Evolutionary conservation across 768 basidiomycete genomes (phyloP).

Genomic region (Lentinula raphanica): DNA sequence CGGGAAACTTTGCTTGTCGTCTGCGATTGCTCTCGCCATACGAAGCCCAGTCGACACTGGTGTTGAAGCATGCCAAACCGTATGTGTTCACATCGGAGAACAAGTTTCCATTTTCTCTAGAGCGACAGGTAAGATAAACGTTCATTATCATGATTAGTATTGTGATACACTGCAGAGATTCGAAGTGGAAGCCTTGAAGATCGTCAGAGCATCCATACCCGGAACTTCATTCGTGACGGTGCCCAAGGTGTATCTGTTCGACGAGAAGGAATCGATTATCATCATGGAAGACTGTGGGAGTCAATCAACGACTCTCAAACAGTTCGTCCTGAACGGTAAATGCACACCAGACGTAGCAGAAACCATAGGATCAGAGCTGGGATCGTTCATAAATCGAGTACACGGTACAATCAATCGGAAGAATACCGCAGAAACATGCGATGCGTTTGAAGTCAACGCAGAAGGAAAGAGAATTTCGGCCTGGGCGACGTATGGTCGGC

Average conservation of each 20-base stretch:
- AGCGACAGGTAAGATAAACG: slow-evolving; percentile 45
- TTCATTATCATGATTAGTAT: background rate
- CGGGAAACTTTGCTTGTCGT: slow-evolving; percentile 54
- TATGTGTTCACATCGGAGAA: slow-evolving; percentile 22
- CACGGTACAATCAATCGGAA: slow-evolving; percentile 43
- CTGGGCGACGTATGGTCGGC: slow-evolving; percentile 37
- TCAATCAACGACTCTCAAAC: slow-evolving; percentile 32
- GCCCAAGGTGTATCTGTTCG: slow-evolving; percentile 46
- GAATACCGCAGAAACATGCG: slow-evolving; percentile 17
- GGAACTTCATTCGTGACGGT: slow-evolving; percentile 37
- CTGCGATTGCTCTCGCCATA: slow-evolving; percentile 36
- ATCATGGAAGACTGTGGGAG: slow-evolving; percentile 62
- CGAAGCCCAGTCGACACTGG: slow-evolving; percentile 38
- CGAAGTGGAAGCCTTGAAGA: slow-evolving; percentile 39
- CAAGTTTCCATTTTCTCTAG: slow-evolving; percentile 30
- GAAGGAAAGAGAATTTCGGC: slow-evolving; percentile 37
- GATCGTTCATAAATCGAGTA: slow-evolving; percentile 47
- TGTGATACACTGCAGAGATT: slow-evolving; percentile 23
- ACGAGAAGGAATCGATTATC: slow-evolving; percentile 42
- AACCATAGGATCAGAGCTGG: slow-evolving; percentile 48
- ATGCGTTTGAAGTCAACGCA: slow-evolving; percentile 33
- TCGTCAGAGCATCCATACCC: slow-evolving; percentile 33
- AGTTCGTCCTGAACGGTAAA: slow-evolving; percentile 29
- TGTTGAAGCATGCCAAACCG: slow-evolving; percentile 55
- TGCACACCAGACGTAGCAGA: slow-evolving; percentile 24